Evolutionary conservation across 2,329 filamentous ascomycete genomes (phyloP).

Genomic region (Alternaria novae-zelandiae): DNA sequence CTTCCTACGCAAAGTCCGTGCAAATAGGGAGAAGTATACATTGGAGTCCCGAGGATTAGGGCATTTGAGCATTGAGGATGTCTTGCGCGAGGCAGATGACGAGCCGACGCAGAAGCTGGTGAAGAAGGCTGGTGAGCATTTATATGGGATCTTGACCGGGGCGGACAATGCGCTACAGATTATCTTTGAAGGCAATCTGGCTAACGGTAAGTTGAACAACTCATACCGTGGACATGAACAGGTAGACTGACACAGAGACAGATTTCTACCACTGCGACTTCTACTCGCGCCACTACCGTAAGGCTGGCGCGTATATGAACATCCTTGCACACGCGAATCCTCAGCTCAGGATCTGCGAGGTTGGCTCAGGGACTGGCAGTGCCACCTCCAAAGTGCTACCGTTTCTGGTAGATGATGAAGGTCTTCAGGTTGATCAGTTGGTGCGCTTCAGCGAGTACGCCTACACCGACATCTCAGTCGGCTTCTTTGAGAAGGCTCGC

Average conservation of each 20-base stretch:
- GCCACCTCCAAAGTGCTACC: constrained; percentile 1
- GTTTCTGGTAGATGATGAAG: constrained; percentile 5
- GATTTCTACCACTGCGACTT: constrained; percentile 10
- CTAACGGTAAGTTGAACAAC: neutral
- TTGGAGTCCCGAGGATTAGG: constrained; percentile 4
- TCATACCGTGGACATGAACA: neutral
- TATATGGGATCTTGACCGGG: constrained; percentile 3
- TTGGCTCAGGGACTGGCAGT: constrained; percentile 15
- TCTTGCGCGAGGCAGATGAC: constrained; percentile 9
- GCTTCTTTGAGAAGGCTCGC: constrained; percentile 10
- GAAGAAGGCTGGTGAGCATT: constrained; percentile 12
- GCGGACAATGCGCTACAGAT: constrained; percentile 9
- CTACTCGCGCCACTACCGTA: constrained; percentile 6
- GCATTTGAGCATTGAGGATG: constrained; percentile 9
- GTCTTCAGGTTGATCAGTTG: constrained; percentile 6
- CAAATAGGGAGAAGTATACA: constrained; percentile 10
- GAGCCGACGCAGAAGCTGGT: constrained; percentile 13
- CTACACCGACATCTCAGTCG: constrained; percentile 13
- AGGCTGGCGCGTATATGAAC: constrained; percentile 5
- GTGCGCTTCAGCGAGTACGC: constrained; percentile 14
- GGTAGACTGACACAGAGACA: neutral
- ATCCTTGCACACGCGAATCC: constrained; percentile 9
- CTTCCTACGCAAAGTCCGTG: constrained; percentile 11
- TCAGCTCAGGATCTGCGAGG: constrained; percentile 12
- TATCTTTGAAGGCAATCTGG: constrained; percentile 10